phyloP scores from a whole-genome alignment of 495 filamentous ascomycete genomes.

The Xylaria venustula region DNA sequence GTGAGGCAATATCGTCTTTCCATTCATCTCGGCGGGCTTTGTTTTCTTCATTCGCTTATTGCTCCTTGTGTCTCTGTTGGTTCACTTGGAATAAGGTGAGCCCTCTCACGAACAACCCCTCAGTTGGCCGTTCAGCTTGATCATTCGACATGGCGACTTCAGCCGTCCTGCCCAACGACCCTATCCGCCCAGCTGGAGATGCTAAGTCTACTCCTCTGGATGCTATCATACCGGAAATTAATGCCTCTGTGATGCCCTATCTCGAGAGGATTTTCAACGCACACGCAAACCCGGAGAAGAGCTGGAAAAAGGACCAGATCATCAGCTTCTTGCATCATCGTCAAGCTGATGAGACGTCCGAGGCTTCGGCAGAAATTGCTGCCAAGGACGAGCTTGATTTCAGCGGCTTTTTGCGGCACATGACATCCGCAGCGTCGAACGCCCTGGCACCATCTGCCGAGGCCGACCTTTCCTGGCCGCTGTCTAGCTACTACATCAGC shows the following conservation, averaged over 20 bases:
- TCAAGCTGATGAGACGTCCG: slow-evolving; percentile 35
- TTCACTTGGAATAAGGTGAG: not conserved
- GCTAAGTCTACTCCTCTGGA: slow-evolving; percentile 31
- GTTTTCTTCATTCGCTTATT: too few relatives aligned
- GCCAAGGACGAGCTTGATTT: slow-evolving; percentile 46
- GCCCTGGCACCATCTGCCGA: slow-evolving; percentile 37
- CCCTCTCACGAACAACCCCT: not conserved
- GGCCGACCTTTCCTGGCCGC: slow-evolving; percentile 60
- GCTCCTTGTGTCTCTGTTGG: too few relatives aligned
- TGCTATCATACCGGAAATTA: slow-evolving; percentile 31
- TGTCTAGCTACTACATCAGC: slow-evolving; percentile 87
- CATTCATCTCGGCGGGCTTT: too few relatives aligned
- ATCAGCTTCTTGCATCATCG: slow-evolving; percentile 35
- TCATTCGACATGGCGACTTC: slow-evolving; percentile 22
- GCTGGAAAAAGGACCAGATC: slow-evolving; percentile 38
- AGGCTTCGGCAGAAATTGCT: slow-evolving; percentile 30
- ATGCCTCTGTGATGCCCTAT: slow-evolving; percentile 28
- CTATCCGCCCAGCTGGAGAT: slow-evolving; percentile 34
- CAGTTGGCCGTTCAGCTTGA: not conserved
- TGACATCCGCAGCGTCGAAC: slow-evolving; percentile 55
- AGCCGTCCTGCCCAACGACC: slow-evolving; percentile 19
- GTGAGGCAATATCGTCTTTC: too few relatives aligned
- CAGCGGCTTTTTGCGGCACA: slow-evolving; percentile 56
- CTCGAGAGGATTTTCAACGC: slow-evolving; percentile 38
- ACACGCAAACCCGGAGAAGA: slow-evolving; percentile 30